Conservation (phyloP, 2,329 filamentous ascomycete genomes). For the Alternaria conjuncta region DNA sequence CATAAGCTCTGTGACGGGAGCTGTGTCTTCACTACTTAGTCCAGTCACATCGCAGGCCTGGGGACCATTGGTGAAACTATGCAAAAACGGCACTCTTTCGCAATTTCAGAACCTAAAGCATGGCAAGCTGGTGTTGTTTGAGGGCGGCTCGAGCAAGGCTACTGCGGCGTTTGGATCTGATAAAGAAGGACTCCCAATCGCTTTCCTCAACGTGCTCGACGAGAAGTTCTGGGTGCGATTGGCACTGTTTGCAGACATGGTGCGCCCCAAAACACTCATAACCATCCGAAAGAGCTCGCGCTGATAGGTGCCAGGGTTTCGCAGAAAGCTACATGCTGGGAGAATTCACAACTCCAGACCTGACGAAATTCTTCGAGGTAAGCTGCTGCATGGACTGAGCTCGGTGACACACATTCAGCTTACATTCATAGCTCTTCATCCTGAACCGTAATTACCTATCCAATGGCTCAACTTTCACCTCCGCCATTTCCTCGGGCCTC, state of each 20-base stretch:
- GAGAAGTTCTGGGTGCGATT: constrained; percentile 75
- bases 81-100: constrained; percentile 53
- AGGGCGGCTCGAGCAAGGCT: constrained; percentile 52
- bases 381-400: neutral
- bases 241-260: constrained; percentile 74
- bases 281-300: neutral
- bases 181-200: constrained; percentile 51
- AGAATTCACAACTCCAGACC: constrained; percentile 70
- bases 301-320: constrained; percentile 59
- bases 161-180: constrained; percentile 53
- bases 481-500: constrained; percentile 64
- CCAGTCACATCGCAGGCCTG: constrained; percentile 56
- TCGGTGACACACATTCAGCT: constrained; percentile 9
- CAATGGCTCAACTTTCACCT: constrained; percentile 69
- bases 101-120: constrained; percentile 55
- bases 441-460: constrained; percentile 68
- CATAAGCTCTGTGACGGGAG: constrained; percentile 44
- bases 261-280: constrained; percentile 25
- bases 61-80: constrained; percentile 56
- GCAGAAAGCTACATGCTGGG: constrained; percentile 76
- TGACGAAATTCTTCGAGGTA: constrained; percentile 73
- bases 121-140: constrained; percentile 54
- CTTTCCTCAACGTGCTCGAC: constrained; percentile 66
- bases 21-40: constrained; percentile 50
- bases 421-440: constrained; percentile 67